phyloP scores from a whole-genome alignment of 176 grass and related monocot species.

The Hsuehochloa calcarea region DNA sequence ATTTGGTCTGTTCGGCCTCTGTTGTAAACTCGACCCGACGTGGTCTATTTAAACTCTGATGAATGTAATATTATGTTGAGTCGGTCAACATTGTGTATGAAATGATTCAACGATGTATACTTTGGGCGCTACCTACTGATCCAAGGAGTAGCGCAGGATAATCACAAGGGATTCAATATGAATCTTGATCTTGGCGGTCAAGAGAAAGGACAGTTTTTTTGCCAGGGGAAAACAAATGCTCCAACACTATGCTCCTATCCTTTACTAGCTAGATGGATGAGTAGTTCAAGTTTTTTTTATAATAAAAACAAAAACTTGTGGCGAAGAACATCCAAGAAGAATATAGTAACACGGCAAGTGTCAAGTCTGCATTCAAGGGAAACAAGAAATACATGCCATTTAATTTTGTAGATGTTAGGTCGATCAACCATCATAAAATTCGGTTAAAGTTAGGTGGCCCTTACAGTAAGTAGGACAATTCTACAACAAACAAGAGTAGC shows the following conservation, averaged over 20 bases:
- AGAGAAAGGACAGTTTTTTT: not conserved
- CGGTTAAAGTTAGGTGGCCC: conserved; percentile 43
- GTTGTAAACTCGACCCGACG: too few species aligned
- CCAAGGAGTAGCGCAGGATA: too few species aligned
- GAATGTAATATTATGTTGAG: too few species aligned
- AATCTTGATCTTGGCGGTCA: conserved; percentile 20
- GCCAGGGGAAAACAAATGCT: not conserved
- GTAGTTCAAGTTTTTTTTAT: not conserved
- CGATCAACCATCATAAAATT: conserved; percentile 43
- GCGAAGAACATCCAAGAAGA: not conserved
- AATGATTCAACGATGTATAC: too few species aligned
- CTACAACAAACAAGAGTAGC: conserved; percentile 43
- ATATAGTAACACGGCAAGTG: not conserved
- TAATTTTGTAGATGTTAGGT: conserved; percentile 42
- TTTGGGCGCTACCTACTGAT: too few species aligned
- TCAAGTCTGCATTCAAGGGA: conserved; percentile 32
- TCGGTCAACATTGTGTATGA: too few species aligned
- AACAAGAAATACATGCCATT: conserved; percentile 47
- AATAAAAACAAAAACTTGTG: not conserved
- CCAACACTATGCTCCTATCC: too few species aligned
- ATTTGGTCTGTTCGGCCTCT: too few species aligned
- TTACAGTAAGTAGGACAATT: conserved; percentile 13
- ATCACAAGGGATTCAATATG: too few species aligned
- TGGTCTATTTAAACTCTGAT: too few species aligned
- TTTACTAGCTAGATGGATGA: not conserved